These are phyloP conservation scores for Globisporangium lucens DNA, from an alignment of 352 stramenopile genomes.

Conservation along the genomic window DNA sequence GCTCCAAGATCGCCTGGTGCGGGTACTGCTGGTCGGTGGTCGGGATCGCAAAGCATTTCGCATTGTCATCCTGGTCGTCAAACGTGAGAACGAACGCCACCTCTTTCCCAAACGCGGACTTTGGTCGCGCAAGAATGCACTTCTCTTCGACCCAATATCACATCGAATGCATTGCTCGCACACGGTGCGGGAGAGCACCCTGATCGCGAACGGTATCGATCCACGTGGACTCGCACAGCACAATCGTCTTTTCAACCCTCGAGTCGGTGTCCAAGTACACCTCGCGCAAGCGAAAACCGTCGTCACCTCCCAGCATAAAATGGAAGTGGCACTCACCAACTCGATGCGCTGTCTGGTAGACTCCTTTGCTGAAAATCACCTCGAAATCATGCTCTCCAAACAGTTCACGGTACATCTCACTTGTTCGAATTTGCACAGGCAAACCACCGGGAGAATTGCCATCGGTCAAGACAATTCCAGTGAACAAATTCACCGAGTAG, in stretches of 20 bases:
- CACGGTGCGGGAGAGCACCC: constrained; percentile 22
- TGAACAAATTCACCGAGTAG: constrained; percentile 50
- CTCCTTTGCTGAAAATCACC: constrained; percentile 26
- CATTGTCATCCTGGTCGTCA: too few relatives aligned
- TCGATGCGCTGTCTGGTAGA: constrained; percentile 27
- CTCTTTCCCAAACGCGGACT: not conserved
- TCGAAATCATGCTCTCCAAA: constrained; percentile 52
- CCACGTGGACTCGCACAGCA: constrained; percentile 20
- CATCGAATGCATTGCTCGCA: constrained; percentile 33
- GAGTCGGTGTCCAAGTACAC: constrained; percentile 6
- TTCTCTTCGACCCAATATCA: constrained; percentile 46
- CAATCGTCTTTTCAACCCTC: constrained; percentile 19
- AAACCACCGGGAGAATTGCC: constrained; percentile 33
- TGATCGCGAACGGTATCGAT: not conserved
- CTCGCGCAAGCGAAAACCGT: constrained; percentile 27
- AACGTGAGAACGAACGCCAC: constrained; percentile 7
- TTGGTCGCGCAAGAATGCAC: constrained; percentile 37
- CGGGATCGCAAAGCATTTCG: constrained; percentile 35
- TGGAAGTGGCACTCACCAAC: constrained; percentile 31
- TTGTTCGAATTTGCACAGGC: constrained; percentile 25
- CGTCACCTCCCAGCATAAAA: constrained; percentile 22
- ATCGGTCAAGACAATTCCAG: constrained; percentile 33
- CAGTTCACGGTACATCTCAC: constrained; percentile 29
- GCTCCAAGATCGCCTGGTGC: constrained; percentile 15
- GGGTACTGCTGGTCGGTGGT: constrained; percentile 20